phyloP scores from a whole-genome alignment of 768 basidiomycete species.

The Trichaptum fuscoviolaceum region DNA sequence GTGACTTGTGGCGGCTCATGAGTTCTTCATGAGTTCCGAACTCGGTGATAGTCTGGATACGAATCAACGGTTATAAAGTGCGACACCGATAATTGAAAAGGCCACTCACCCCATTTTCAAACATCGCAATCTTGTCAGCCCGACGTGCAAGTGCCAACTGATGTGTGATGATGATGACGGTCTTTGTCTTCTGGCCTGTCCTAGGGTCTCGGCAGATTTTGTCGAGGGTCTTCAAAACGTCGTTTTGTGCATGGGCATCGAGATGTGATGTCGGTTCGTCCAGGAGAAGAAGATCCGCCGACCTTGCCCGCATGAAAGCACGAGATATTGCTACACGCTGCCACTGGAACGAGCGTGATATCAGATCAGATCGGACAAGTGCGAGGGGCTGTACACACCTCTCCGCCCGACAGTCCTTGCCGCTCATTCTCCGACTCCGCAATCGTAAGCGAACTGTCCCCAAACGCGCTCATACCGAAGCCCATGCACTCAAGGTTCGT shows the following conservation, averaged over 20 bases:
- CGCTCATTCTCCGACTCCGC: conserved; percentile 6
- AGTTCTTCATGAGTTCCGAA: conserved; percentile 72
- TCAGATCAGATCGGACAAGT: neutral
- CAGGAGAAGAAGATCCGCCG: conserved; percentile 76
- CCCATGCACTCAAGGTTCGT: conserved; percentile 65
- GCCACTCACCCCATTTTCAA: conserved; percentile 63
- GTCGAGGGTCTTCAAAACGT: conserved; percentile 72
- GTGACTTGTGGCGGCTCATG: conserved; percentile 35
- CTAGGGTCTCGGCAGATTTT: conserved; percentile 51
- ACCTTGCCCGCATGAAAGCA: conserved; percentile 79
- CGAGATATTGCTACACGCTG: conserved; percentile 82
- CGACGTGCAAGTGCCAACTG: conserved; percentile 74
- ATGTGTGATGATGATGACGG: conserved; percentile 81
- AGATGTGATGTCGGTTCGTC: conserved; percentile 88
- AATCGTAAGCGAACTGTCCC: conserved; percentile 2
- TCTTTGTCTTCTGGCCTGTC: conserved; percentile 55
- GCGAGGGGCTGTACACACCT: conserved; percentile 42
- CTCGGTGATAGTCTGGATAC: conserved; percentile 59
- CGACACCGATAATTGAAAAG: neutral
- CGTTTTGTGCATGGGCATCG: conserved; percentile 74
- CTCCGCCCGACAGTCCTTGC: conserved; percentile 79
- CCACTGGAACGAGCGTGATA: conserved; percentile 48
- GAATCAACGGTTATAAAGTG: conserved; percentile 8
- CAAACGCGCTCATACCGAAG: conserved; percentile 41
- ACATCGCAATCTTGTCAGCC: conserved; percentile 84